A percentile compares a stretch with the other conserved stretches of the same genome.
Evolutionary conservation across 2,329 filamentous ascomycete genomes (phyloP).

Genomic region (Aureobasidium sp.): DNA sequence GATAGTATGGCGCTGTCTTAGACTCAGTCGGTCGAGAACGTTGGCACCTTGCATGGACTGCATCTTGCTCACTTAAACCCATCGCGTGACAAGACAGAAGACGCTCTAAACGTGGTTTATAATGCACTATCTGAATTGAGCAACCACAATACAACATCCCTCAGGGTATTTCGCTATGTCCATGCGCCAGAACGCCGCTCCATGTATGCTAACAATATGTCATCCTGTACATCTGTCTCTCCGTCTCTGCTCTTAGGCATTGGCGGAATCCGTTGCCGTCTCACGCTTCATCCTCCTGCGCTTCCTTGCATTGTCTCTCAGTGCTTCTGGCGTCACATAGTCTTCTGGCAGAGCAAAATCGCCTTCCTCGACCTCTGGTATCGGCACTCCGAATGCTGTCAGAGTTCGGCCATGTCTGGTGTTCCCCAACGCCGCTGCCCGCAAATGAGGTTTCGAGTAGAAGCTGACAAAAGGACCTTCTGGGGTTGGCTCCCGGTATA

Average conservation of each 20-base stretch:
- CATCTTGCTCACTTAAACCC: background rate
- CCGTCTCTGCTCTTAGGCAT: conserved; percentile 14
- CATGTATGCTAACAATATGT: conserved; percentile 8
- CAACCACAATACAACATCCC: conserved; percentile 2
- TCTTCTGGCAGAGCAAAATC: conserved; percentile 73
- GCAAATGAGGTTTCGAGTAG: conserved; percentile 71
- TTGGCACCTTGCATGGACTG: background rate
- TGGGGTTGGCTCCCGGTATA: conserved; percentile 27
- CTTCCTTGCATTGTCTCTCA: conserved; percentile 54
- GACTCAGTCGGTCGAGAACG: background rate
- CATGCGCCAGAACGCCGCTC: conserved; percentile 4
- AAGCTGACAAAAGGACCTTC: conserved; percentile 74
- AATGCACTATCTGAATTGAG: background rate
- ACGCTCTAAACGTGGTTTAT: background rate
- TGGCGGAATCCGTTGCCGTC: conserved; percentile 29
- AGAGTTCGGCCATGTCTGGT: conserved; percentile 63
- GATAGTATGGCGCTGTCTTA: background rate
- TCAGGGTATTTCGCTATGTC: conserved; percentile 9
- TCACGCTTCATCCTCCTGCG: conserved; percentile 55
- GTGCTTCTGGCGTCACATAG: conserved; percentile 42
- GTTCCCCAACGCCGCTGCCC: conserved; percentile 70
- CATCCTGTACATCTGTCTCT: conserved; percentile 8
- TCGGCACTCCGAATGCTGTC: conserved; percentile 71
- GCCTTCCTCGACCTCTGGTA: conserved; percentile 63
- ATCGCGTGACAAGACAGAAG: background rate